Evolutionary conservation across 306 rosid genomes (phyloP).

Genomic region (Herpetospermum pedunculosum): DNA sequence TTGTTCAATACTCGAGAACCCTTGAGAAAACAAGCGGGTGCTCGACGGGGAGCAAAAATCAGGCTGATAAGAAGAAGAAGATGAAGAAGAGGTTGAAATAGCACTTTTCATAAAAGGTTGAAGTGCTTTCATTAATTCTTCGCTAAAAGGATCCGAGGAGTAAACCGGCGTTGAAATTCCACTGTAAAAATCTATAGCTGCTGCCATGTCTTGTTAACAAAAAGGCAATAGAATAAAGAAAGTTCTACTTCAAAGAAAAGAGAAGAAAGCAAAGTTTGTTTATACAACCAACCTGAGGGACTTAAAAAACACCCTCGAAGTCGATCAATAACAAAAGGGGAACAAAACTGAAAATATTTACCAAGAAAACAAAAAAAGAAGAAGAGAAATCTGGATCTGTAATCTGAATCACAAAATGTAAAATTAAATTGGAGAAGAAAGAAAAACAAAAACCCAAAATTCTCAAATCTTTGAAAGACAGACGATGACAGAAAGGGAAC

Average conservation of each 20-base stretch:
- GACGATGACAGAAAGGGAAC: constrained; percentile 30
- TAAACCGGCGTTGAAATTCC: constrained; percentile 17
- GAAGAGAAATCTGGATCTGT: neutral
- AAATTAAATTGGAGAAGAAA: neutral
- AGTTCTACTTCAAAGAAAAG: neutral
- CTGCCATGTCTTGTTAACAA: constrained; percentile 27
- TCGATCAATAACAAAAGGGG: neutral
- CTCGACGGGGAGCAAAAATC: constrained; percentile 17
- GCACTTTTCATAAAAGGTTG: constrained; percentile 58
- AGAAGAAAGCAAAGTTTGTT: neutral
- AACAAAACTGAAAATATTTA: neutral
- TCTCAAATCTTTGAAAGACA: constrained; percentile 12
- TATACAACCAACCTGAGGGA: constrained; percentile 11
- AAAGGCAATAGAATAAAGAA: neutral
- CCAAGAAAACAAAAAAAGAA: too few species aligned
- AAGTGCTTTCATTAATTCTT: constrained; percentile 69
- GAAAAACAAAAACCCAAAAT: neutral
- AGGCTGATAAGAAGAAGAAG: constrained; percentile 18
- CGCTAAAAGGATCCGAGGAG: constrained; percentile 37
- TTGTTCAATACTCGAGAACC: constrained; percentile 13
- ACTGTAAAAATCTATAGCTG: constrained; percentile 35
- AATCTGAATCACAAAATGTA: neutral
- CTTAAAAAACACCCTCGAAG: constrained; percentile 23
- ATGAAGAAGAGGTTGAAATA: constrained; percentile 17
- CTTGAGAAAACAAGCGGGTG: constrained; percentile 24